Percentiles rank a stretch among this genome's conserved stretches.
Evolutionary conservation across 2,329 filamentous ascomycete species (phyloP).

Genomic region (Aspergillus novoparasiticus): DNA sequence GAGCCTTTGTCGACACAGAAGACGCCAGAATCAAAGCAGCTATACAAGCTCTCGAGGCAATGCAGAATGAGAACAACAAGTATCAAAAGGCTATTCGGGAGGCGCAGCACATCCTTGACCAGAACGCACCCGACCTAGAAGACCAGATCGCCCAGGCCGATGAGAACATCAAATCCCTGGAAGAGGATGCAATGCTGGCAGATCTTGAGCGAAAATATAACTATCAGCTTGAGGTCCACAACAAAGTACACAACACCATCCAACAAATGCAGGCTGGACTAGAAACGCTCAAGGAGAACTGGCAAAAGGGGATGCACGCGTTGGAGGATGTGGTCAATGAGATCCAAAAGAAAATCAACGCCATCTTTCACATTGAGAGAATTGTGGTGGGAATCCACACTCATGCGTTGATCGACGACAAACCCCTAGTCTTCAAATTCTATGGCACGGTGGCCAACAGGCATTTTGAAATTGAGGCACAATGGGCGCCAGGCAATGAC

Average conservation of each 20-base stretch:
- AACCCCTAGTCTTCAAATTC: neutral
- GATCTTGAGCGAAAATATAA: neutral
- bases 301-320: neutral
- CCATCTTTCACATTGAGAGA: conserved; percentile 1
- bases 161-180: neutral
- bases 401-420: neutral
- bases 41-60: neutral
- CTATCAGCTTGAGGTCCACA: neutral
- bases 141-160: neutral
- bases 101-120: neutral
- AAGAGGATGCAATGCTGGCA: neutral
- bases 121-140: neutral
- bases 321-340: neutral
- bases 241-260: neutral
- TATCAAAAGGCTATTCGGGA: neutral
- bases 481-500: neutral
- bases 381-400: neutral
- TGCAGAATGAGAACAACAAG: neutral
- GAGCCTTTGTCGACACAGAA: neutral
- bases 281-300: neutral
- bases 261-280: conserved; percentile 2
- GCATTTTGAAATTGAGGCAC: neutral
- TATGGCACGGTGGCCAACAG: neutral
- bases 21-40: neutral
- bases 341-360: neutral